These are phyloP conservation scores for Helicocarpus griseus DNA, from an alignment of 2,329 filamentous ascomycete genomes.

Conservation along the genomic window DNA sequence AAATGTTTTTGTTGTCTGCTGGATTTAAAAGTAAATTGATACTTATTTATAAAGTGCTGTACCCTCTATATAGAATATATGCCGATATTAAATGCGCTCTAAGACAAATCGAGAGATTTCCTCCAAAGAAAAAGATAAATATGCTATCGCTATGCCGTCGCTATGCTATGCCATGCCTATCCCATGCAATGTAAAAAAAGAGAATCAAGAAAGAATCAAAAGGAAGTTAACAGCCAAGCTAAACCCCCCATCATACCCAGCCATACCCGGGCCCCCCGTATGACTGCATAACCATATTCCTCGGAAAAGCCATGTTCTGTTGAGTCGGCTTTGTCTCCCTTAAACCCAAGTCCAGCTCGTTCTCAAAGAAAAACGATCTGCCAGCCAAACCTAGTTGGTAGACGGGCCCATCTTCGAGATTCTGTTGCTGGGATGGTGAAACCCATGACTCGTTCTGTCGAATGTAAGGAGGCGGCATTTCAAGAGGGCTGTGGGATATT, in stretches of 20 bases:
- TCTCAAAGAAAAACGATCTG: constrained; percentile 14
- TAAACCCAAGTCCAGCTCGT: constrained; percentile 9
- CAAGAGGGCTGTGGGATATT: background rate
- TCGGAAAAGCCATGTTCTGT: constrained; percentile 3
- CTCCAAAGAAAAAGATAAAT: no score
- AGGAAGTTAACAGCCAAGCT: constrained; percentile 4
- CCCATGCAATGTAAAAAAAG: constrained; percentile 13
- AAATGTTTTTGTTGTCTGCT: no score
- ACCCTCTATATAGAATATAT: no score
- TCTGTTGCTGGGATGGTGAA: background rate
- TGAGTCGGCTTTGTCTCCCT: background rate
- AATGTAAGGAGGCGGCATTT: background rate
- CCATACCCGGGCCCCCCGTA: background rate
- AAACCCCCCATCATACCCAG: constrained; percentile 21
- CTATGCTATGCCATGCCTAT: constrained; percentile 28
- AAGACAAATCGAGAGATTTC: no score
- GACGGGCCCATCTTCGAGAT: background rate
- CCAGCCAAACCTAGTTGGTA: constrained; percentile 4
- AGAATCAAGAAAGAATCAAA: constrained; percentile 6
- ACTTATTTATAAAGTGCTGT: no score
- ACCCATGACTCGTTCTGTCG: background rate
- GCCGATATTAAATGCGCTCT: no score
- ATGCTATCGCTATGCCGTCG: no score
- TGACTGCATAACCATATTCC: background rate
- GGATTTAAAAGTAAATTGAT: no score